These are phyloP conservation scores for Eustoma russellianum DNA, from an alignment of 257 asterid genomes.

Conservation along the genomic window DNA sequence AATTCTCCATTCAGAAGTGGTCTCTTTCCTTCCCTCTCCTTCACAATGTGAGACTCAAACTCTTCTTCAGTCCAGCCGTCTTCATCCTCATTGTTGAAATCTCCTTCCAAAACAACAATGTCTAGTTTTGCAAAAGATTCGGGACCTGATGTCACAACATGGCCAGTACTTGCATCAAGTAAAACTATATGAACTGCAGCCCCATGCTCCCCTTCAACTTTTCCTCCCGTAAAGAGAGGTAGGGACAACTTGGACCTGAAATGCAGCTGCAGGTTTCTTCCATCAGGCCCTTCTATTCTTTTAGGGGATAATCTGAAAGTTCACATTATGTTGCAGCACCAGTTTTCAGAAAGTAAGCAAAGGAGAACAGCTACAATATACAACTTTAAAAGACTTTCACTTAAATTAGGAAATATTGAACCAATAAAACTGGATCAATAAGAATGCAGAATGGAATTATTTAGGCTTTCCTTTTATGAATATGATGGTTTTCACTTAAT, in stretches of 20 bases:
- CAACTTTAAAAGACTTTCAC: too few relatives aligned
- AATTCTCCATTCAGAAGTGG: slow-evolving; percentile 85
- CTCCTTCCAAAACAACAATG: slow-evolving; percentile 85
- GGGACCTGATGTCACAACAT: slow-evolving; percentile 65
- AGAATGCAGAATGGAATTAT: not conserved
- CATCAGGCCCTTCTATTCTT: slow-evolving; percentile 78
- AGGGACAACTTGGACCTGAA: slow-evolving; percentile 78
- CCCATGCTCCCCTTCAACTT: slow-evolving; percentile 89
- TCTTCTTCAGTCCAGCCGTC: slow-evolving; percentile 79
- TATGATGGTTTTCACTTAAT: too few relatives aligned
- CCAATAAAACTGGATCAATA: not conserved
- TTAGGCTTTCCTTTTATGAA: too few relatives aligned
- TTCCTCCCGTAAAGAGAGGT: slow-evolving; percentile 87
- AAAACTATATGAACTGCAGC: slow-evolving; percentile 67
- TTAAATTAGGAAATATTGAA: too few relatives aligned
- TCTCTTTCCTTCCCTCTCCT: slow-evolving; percentile 89
- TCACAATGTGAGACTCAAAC: slow-evolving; percentile 79
- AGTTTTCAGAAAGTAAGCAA: too few relatives aligned
- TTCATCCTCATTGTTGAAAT: slow-evolving; percentile 75
- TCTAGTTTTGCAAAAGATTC: slow-evolving; percentile 68
- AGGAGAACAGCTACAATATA: too few relatives aligned
- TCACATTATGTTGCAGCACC: not conserved
- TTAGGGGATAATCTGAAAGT: slow-evolving; percentile 76
- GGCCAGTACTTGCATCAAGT: slow-evolving; percentile 64
- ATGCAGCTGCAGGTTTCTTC: slow-evolving; percentile 72